phyloP scores from a whole-genome alignment of 768 basidiomycete genomes.

The Boletus sensibilis region DNA sequence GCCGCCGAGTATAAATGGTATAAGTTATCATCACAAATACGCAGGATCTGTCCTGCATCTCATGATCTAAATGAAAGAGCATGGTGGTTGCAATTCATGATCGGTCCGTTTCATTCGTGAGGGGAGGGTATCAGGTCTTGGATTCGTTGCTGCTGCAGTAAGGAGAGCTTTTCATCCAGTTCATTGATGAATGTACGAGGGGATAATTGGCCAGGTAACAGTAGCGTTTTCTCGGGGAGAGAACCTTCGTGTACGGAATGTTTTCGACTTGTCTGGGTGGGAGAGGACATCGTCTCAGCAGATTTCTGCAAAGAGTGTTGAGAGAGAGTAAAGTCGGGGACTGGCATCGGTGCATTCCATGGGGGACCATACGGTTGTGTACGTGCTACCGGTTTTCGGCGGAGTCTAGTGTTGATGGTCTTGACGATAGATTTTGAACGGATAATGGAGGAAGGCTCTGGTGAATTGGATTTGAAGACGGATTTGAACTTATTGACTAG shows the following conservation, averaged over 20 bases:
- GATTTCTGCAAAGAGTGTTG: constrained; percentile 1
- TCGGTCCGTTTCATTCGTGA: background rate
- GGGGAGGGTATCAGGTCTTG: constrained; percentile 1
- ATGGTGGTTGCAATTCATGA: background rate
- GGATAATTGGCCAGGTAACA: constrained; percentile 9
- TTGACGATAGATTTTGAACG: constrained; percentile 13
- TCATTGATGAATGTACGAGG: constrained; percentile 18
- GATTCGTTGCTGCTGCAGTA: constrained; percentile 16
- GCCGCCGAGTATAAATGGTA: background rate
- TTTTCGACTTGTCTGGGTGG: background rate
- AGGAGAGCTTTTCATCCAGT: constrained; percentile 21
- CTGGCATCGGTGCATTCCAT: constrained; percentile 34
- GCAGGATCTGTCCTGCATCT: background rate
- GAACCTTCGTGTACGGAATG: background rate
- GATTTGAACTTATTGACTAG: constrained; percentile 24
- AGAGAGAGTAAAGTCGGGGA: constrained; percentile 1
- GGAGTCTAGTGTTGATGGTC: constrained; percentile 14
- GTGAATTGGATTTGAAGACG: constrained; percentile 17
- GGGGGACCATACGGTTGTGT: constrained; percentile 41
- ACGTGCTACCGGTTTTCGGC: constrained; percentile 29
- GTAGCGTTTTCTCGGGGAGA: background rate
- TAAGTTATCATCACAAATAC: constrained; percentile 11
- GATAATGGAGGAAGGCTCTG: constrained; percentile 4
- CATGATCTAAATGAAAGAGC: background rate
- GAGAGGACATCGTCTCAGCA: background rate